Conservation (phyloP, 352 stramenopile genomes). For the Phytophthora capsici region DNA sequence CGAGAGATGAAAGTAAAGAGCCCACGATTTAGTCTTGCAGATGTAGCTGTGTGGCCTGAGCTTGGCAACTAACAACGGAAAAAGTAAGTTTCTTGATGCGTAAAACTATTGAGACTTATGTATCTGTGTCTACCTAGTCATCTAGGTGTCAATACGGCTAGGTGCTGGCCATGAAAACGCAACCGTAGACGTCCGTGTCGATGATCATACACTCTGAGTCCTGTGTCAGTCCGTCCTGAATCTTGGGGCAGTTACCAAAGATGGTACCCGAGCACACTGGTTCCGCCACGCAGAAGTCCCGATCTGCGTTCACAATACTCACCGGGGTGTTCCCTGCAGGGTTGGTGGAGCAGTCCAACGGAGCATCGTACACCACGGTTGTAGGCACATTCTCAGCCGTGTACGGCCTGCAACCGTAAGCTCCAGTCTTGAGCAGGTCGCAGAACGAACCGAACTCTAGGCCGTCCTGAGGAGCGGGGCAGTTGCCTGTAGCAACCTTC, state of each 20-base stretch:
- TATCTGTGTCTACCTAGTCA: conserved; percentile 15
- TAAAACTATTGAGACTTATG: conserved; percentile 7
- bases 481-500: conserved; percentile 41
- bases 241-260: conserved; percentile 42
- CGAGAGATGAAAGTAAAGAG: not conserved
- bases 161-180: conserved; percentile 43
- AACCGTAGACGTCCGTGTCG: conserved; percentile 44
- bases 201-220: conserved; percentile 40
- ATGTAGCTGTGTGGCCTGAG: conserved; percentile 3
- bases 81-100: not conserved
- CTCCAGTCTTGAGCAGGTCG: conserved; percentile 42
- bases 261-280: conserved; percentile 41
- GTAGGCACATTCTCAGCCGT: conserved; percentile 28
- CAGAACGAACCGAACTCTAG: conserved; percentile 54
- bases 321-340: conserved; percentile 33
- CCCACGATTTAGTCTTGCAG: conserved; percentile 14
- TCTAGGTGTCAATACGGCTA: conserved; percentile 13
- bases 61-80: conserved; percentile 8
- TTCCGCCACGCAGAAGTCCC: conserved; percentile 34
- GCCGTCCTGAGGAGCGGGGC: conserved; percentile 40
- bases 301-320: conserved; percentile 24
- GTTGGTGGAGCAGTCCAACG: conserved; percentile 37
- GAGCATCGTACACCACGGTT: conserved; percentile 32
- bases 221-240: conserved; percentile 35
- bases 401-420: conserved; percentile 55